Evolutionary conservation across 1,284 basidiomycete genomes (phyloP), one percentile per base, ranked within the genome.

Genomic region (Cutaneotrichosporon dermatis): DNA sequence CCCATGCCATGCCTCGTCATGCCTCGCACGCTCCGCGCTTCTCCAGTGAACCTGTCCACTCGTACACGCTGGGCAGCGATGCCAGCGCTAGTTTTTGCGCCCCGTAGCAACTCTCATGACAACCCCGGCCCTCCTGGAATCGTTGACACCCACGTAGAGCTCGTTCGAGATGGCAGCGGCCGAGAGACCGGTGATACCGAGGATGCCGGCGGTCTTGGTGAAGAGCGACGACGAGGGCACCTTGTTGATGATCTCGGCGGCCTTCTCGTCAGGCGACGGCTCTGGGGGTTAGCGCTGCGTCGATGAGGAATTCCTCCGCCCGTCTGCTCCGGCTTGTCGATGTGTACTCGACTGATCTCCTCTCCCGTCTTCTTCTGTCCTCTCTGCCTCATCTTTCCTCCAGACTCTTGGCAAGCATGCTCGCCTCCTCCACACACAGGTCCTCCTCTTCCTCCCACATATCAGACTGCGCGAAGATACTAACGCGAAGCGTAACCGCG

Each of bases 101-200:
- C 25, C 25, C 25, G 25, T 25, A 25, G 25, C 25, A 25, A 25
- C 25, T 25, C 25, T 25, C 25, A 25, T 25, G 25, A 25, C 44
- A 45, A 33, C 44, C 44, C 16, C 44, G 44, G 44, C 33, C 44
- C 33, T 45, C 15, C 39, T n/a, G 25, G 25, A 25, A 25, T 25
- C 35, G 5, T 13, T 25, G 51, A 55, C 4, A 74, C 77, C 45
- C 71, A 79, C 95, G 78, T 97, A 98, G 59, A 98, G 86, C 82
- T 99, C 95, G 78, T 93, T 90, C 43, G 92, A 96, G 81, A 98
- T 94, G 75, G 93, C 94, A 16, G 92, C 86, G 35, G 94, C 95
- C 62, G 88, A 82, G 63, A 92, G 82, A 75, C 92, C 93, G 43
- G 92, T 90, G 72, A 92, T 92, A 64, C 97, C 86, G 73, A 96